phyloP scores from a whole-genome alignment of 495 filamentous ascomycete genomes.

The Choiromyces venosus region DNA sequence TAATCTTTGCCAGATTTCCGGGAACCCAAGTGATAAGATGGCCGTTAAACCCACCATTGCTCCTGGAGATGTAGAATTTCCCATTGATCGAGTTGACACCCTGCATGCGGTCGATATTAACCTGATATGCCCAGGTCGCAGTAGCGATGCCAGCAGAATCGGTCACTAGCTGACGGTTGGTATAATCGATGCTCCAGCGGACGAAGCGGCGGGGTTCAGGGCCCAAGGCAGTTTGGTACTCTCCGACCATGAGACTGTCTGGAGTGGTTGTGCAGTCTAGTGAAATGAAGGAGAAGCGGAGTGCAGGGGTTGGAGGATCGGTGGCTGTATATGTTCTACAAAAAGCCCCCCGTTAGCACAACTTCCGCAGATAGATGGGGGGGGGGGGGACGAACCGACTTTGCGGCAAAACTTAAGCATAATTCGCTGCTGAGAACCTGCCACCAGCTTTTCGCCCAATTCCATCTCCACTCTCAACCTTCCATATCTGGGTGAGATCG shows the following conservation, averaged over 20 bases:
- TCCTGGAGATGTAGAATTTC: constrained; percentile 31
- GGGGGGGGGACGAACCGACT: constrained; percentile 9
- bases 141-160: constrained; percentile 13
- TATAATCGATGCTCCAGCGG: constrained; percentile 33
- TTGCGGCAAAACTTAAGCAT: constrained; percentile 40
- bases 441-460: constrained; percentile 37
- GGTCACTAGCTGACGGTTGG: constrained; percentile 21
- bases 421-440: constrained; percentile 40
- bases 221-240: constrained; percentile 22
- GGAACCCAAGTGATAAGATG: constrained; percentile 19
- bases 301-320: constrained; percentile 9
- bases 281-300: constrained; percentile 34
- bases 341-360: constrained; percentile 17
- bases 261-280: constrained; percentile 35
- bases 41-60: constrained; percentile 22
- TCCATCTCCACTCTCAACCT: constrained; percentile 40
- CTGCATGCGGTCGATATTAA: constrained; percentile 28
- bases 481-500: constrained; percentile 43
- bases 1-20: constrained; percentile 4
- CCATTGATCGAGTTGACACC: constrained; percentile 26
- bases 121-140: constrained; percentile 20
- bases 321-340: constrained; percentile 13
- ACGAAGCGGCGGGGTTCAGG: constrained; percentile 23
- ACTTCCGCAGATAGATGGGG: no score
- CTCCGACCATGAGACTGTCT: constrained; percentile 30